These are phyloP conservation scores for Populus trichocarpa DNA, from an alignment of 441 rosid species.

Conservation along the genomic window DNA sequence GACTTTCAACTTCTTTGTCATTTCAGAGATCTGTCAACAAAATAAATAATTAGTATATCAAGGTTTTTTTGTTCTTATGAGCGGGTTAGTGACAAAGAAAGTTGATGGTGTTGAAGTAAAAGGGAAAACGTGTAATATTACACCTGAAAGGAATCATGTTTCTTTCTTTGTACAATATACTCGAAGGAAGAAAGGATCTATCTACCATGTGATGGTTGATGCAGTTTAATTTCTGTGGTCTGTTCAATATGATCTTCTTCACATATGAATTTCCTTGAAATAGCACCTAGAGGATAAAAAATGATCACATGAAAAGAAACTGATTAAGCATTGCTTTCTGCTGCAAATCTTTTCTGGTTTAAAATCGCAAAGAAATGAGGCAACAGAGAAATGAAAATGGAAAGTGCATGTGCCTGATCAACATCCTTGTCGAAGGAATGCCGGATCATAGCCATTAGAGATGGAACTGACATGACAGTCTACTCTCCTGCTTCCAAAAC, in stretches of 20 bases:
- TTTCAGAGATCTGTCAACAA: conserved; percentile 9
- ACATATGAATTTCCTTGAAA: conserved; percentile 7
- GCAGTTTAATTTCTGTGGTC: conserved; percentile 3
- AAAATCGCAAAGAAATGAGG: neutral
- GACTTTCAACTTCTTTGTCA: neutral
- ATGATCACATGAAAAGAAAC: no score
- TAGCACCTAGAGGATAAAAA: neutral
- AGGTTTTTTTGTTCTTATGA: neutral
- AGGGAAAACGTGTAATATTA: no score
- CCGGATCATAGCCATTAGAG: neutral
- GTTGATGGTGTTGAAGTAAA: no score
- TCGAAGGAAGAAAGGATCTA: neutral
- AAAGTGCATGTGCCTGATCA: neutral
- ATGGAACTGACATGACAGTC: no score
- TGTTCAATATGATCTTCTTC: conserved; percentile 11
- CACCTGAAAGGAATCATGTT: no score
- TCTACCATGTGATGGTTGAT: conserved; percentile 7
- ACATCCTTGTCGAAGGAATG: neutral
- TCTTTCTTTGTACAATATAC: neutral
- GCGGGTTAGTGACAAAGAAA: no score
- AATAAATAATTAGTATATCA: neutral
- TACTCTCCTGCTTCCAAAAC: no score
- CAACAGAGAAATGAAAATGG: neutral
- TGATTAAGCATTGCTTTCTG: neutral
- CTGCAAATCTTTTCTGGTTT: neutral